These are phyloP conservation scores for Ceratocystis destructans DNA, from an alignment of 2,329 filamentous ascomycete genomes.

Conservation along the genomic window DNA sequence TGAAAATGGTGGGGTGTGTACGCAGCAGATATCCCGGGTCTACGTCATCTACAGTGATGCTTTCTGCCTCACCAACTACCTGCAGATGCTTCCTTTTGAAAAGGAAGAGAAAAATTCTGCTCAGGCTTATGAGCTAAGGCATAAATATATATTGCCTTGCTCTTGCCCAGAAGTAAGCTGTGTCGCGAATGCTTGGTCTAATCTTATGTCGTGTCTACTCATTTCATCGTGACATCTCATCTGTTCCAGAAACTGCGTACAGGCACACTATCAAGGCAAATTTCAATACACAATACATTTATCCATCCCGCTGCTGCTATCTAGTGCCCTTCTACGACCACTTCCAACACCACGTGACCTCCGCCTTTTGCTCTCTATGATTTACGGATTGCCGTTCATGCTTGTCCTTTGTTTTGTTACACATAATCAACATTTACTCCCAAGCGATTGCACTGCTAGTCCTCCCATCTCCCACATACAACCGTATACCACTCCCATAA, in stretches of 20 bases:
- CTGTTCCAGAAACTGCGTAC: neutral
- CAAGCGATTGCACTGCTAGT: neutral
- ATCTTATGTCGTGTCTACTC: neutral
- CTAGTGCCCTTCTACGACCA: neutral
- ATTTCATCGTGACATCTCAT: neutral
- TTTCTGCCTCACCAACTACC: neutral
- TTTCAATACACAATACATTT: neutral
- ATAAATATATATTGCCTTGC: neutral
- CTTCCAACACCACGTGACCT: neutral
- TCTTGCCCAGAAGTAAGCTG: neutral
- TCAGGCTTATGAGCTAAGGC: neutral
- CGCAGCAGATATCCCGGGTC: neutral
- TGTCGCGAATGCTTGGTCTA: neutral
- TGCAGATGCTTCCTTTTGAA: neutral
- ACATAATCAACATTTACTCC: neutral
- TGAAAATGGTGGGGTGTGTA: neutral
- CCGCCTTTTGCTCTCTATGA: neutral
- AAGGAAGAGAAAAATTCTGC: neutral
- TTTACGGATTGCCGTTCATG: slow-evolving; percentile 6
- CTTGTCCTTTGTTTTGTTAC: slow-evolving; percentile 13
- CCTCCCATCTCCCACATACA: neutral
- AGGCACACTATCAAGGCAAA: neutral
- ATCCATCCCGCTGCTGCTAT: neutral
- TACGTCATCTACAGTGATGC: slow-evolving; percentile 1
- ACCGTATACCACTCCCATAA: neutral